These are phyloP conservation scores for Aspergillus caelatus DNA, from an alignment of 2,329 filamentous ascomycete genomes.

Conservation along the genomic window DNA sequence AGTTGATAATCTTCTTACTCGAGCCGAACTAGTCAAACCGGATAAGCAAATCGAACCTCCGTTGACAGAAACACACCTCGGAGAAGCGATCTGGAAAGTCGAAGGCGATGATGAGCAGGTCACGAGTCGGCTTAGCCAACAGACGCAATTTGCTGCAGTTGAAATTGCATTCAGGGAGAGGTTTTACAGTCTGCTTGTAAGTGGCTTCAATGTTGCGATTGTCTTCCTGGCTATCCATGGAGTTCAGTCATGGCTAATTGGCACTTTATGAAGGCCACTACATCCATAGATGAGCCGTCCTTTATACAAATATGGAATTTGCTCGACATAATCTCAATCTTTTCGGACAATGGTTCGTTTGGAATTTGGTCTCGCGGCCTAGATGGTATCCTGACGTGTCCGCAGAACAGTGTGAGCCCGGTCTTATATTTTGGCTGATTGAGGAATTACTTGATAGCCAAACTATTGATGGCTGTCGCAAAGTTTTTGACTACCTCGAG, in stretches of 20 bases:
- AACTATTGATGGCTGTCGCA: slow-evolving; percentile 87
- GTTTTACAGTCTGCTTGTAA: slow-evolving; percentile 78
- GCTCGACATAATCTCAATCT: slow-evolving; percentile 84
- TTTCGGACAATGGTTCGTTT: slow-evolving; percentile 76
- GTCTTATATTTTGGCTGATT: slow-evolving; percentile 83
- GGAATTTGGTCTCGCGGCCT: background rate
- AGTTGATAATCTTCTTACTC: slow-evolving; percentile 60
- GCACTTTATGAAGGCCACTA: slow-evolving; percentile 61
- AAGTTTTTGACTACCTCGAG: slow-evolving; percentile 92
- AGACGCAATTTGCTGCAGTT: slow-evolving; percentile 66
- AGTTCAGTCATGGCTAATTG: slow-evolving; percentile 15
- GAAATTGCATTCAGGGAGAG: slow-evolving; percentile 82
- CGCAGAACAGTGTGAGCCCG: slow-evolving; percentile 67
- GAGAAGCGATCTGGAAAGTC: slow-evolving; percentile 45
- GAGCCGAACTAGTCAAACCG: slow-evolving; percentile 63
- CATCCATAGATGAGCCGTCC: slow-evolving; percentile 72
- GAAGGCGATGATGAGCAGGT: slow-evolving; percentile 23
- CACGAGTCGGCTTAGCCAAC: slow-evolving; percentile 51
- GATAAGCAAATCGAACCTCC: slow-evolving; percentile 70
- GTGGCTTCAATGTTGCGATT: slow-evolving; percentile 32
- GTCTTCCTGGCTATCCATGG: background rate
- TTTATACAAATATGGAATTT: slow-evolving; percentile 92
- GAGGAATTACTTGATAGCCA: slow-evolving; percentile 96
- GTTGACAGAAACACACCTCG: slow-evolving; percentile 67
- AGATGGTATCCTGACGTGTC: slow-evolving; percentile 24